A percentile compares a stretch with the other conserved stretches of the same genome.
Evolutionary conservation across 768 basidiomycete genomes (phyloP).

Genomic region (Rhizopogon vesiculosus): DNA sequence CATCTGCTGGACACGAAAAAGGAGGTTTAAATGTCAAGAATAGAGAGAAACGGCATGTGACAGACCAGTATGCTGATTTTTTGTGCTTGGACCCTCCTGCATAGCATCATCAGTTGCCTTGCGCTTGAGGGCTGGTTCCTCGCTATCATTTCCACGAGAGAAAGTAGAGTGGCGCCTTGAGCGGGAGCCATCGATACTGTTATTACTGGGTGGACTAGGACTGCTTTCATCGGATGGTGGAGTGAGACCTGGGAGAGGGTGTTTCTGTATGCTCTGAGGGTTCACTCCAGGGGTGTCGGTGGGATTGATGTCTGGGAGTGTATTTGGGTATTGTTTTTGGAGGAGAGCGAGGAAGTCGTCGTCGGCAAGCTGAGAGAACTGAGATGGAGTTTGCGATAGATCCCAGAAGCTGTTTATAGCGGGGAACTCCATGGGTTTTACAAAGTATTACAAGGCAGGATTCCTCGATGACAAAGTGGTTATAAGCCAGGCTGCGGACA

Average conservation of each 20-base stretch:
- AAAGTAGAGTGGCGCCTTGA: constrained; percentile 11
- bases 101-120: constrained; percentile 69
- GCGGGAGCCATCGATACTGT: constrained; percentile 24
- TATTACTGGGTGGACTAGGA: constrained; percentile 64
- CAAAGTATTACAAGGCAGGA: no score
- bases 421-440: constrained; percentile 26
- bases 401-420: constrained; percentile 61
- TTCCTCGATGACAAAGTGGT: no score
- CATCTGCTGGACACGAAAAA: constrained; percentile 15
- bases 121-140: constrained; percentile 60
- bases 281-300: constrained; percentile 43
- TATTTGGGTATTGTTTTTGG: constrained; percentile 64
- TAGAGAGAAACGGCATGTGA: constrained; percentile 2
- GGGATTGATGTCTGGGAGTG: constrained; percentile 15
- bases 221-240: constrained; percentile 75
- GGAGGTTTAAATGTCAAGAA: not conserved
- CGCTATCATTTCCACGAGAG: constrained; percentile 29
- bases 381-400: constrained; percentile 47
- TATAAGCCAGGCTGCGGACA: no score
- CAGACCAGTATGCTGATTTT: constrained; percentile 62
- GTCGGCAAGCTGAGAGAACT: constrained; percentile 62
- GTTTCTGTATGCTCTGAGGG: constrained; percentile 49
- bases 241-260: constrained; percentile 45
- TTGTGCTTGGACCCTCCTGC: constrained; percentile 61
- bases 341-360: constrained; percentile 75